phyloP scores from a whole-genome alignment of 2,329 filamentous ascomycete species.

The Thielaviopsis euricoi region DNA sequence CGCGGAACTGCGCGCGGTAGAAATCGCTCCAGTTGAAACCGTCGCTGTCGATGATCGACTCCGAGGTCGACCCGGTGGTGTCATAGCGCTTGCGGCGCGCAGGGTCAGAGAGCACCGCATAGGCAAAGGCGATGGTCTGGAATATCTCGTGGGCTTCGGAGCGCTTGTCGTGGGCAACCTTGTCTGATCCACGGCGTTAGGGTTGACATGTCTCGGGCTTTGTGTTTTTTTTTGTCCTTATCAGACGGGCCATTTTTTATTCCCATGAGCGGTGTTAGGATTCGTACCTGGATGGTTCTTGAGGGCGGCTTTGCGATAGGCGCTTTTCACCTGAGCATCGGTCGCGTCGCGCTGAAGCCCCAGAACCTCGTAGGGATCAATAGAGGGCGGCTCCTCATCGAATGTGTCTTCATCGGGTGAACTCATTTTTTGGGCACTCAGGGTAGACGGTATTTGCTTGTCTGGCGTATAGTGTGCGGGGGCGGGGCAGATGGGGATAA shows the following conservation, averaged over 20 bases:
- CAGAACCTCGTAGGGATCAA: constrained; percentile 69
- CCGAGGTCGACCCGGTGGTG: constrained; percentile 72
- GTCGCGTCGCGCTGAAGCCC: constrained; percentile 54
- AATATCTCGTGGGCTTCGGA: constrained; percentile 63
- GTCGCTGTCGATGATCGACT: constrained; percentile 59
- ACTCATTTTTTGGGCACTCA: neutral
- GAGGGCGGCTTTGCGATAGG: constrained; percentile 81
- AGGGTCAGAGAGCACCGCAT: constrained; percentile 77
- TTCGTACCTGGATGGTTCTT: constrained; percentile 65
- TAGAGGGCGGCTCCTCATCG: constrained; percentile 41
- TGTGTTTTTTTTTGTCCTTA: too few species aligned
- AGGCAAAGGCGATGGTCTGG: constrained; percentile 83
- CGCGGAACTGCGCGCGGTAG: constrained; percentile 69
- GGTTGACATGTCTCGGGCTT: neutral
- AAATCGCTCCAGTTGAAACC: constrained; percentile 85
- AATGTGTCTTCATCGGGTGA: neutral
- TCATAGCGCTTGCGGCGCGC: constrained; percentile 75
- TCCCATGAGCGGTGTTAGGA: too few species aligned
- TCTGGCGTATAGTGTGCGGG: too few species aligned
- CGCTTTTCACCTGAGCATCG: constrained; percentile 65
- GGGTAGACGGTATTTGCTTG: too few species aligned
- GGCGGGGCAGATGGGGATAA: too few species aligned
- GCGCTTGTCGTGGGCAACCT: constrained; percentile 52
- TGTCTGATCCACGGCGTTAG: constrained; percentile 39
- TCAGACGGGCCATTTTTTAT: too few species aligned